Base-by-base conservation (phyloP, 129 eudicot genomes). In the Dittrichia graveolens region DNA sequence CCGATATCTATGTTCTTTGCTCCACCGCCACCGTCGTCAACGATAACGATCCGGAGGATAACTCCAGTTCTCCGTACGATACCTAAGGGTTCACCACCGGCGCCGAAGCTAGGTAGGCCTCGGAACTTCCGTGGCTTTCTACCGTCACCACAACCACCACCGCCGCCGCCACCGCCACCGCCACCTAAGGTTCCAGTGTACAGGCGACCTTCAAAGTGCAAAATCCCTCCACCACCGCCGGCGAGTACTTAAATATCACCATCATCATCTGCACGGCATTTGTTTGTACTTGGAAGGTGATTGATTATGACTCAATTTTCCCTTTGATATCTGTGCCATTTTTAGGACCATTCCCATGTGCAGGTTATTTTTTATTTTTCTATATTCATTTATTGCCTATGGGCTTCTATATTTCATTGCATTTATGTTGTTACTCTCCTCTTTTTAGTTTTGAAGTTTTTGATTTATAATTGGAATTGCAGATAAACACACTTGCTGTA, bases 1-100 rank as follows among this genome's bases (percentile, higher is more conserved):
- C 53, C 42, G 8, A 42, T 18, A 40, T 49, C 7, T n/a, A 34
- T 12, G 35, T 34, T 7, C 14, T 14, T 9, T 10, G 8, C 1
- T 24, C 75, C 65, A 11, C 75, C 64, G 1, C 52, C 54, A 31
- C 65, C 75, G 1, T 53, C 65, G 15, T 11, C 54, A 10, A 4
- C 61, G 35, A 5, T 61, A 0, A 1, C 24, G 4, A 11, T 40
- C 39, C 56, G 19, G 5, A 13, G 12, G 5, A 31, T 8, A 35
- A 47, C 14, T 49, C 8, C n/a, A 11, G 16, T 15, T 63, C 16
- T 63, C 7, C 66, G 66, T 5, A 5, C 1, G 15, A 46, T 61
- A 34, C 13, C 8, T 2, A 59, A 35, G 66, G 6, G 12, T 9
- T 6, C 53, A 44, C 54, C 70, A 5, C 70, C 41, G 39, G 11